A percentile compares a stretch with the other conserved stretches of the same genome.
These are phyloP conservation scores for Gentiana dahurica DNA, from an alignment of 257 asterid genomes.

Conservation along the genomic window DNA sequence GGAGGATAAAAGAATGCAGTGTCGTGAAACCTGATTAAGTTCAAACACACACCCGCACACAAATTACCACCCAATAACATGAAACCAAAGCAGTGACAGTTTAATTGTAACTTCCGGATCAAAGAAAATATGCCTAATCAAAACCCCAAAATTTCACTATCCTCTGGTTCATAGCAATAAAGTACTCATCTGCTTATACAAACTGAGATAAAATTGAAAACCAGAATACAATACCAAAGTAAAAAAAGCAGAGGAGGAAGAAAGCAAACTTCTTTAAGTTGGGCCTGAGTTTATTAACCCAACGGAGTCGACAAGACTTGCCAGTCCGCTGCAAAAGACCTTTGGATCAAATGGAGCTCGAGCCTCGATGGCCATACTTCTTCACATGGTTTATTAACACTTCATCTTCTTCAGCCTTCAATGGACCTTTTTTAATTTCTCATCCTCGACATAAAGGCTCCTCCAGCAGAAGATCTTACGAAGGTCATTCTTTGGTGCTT, in stretches of 20 bases:
- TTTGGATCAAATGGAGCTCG: constrained; percentile 99
- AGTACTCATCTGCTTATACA: neutral
- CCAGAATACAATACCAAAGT: neutral
- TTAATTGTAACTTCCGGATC: no score
- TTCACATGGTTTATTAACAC: constrained; percentile 62
- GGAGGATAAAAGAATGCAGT: no score
- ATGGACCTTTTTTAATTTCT: constrained; percentile 84
- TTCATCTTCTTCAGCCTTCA: constrained; percentile 80
- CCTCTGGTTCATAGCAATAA: neutral
- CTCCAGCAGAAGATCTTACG: no score
- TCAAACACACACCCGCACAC: no score
- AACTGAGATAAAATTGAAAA: no score
- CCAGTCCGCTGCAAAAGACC: constrained; percentile 89
- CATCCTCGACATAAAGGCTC: neutral
- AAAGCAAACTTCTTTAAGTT: constrained; percentile 31
- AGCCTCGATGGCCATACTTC: constrained; percentile 66
- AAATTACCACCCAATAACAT: no score
- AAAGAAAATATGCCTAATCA: no score
- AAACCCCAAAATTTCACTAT: no score
- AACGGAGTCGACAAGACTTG: constrained; percentile 94
- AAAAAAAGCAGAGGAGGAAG: neutral
- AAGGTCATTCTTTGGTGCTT: no score
- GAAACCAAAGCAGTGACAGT: no score
- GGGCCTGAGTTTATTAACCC: constrained; percentile 95
- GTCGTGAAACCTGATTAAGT: no score